Base-by-base conservation (phyloP, 2,329 filamentous ascomycete species). In the Alternaria ethzedia region DNA sequence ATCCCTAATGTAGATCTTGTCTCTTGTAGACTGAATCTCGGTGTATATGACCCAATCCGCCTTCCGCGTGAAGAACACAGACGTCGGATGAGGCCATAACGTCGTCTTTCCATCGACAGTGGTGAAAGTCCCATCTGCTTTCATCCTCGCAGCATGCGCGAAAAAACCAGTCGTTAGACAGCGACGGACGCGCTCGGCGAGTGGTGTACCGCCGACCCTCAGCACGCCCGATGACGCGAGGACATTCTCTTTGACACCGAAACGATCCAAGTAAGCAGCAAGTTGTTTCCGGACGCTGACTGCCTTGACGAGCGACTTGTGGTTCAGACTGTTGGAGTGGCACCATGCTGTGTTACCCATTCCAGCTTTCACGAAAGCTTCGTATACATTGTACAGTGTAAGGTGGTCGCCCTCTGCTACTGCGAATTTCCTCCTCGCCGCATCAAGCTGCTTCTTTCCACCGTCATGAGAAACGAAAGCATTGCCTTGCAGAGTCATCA, bases 31-130 rank as follows among this genome's bases (percentile, higher is more conserved):
- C 85, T 97, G 88, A 41, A 97, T 89, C 81, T 97, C 95, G 73
- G 96, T 91, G 76, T 97, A 99, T 32, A 99, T 87, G 10, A 98
- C 94, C 94, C 95, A 98, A 68, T 97, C 94, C 11, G 93, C 93
- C 83, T 96, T 97, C 60, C 94, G 89, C 79, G 97, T 97, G 84
- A 98, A 98, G 89, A 98, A 93, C 70, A 98, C 82, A 43, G 92
- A 96, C 75, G 89, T 97, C 1, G 96, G 96, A 80, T 99, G 96
- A 21, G 94, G 93, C 82, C 97, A 88, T 57, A 98, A 83, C 5
- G 89, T 87, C 54, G 90, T 91, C 43, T 89, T 89, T 28, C 93
- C 93, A 64, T 90, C 90, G n/a, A 97, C 90, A 54, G 93, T 95
- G 70, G 88, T 89, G 78, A 97, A 97, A 5, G 89, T 94, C 13